These are phyloP conservation scores for Neolentinus lepideus DNA, from an alignment of 1,284 basidiomycete genomes.

Conservation along the genomic window DNA sequence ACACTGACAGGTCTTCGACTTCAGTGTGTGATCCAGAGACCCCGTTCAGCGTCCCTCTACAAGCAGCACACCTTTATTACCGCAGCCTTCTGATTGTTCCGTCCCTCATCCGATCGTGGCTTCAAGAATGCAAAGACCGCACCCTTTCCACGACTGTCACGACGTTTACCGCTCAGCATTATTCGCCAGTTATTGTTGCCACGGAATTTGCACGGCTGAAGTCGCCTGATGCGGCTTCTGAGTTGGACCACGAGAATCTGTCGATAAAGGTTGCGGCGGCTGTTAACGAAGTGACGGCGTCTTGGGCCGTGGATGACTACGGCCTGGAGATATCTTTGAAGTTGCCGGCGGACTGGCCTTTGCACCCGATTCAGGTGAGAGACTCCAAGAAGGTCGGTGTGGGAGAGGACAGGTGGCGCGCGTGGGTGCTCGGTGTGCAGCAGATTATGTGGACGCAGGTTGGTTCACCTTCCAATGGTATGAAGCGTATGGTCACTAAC, in stretches of 20 bases:
- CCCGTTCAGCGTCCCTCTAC: conserved; percentile 51
- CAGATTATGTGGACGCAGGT: conserved; percentile 88
- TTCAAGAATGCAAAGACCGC: conserved; percentile 83
- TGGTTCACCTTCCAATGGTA: conserved; percentile 17
- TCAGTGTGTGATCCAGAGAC: conserved; percentile 59
- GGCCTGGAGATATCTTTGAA: conserved; percentile 86
- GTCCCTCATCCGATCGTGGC: conserved; percentile 80
- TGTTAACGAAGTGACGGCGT: conserved; percentile 72
- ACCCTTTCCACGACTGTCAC: conserved; percentile 76
- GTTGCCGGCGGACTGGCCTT: conserved; percentile 88
- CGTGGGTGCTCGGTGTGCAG: conserved; percentile 91
- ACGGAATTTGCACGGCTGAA: conserved; percentile 79
- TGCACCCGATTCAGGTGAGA: conserved; percentile 83
- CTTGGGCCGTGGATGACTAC: conserved; percentile 92
- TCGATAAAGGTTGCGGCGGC: conserved; percentile 66
- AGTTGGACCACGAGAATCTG: conserved; percentile 78
- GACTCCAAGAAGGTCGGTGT: conserved; percentile 86
- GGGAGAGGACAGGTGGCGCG: conserved; percentile 86
- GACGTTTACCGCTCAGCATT: conserved; percentile 78
- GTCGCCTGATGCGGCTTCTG: conserved; percentile 51
- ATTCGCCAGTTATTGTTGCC: conserved; percentile 86
- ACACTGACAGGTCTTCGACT: neutral
- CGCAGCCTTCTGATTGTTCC: conserved; percentile 78
- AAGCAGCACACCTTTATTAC: conserved; percentile 89
- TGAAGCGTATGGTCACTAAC: conserved; percentile 4